Percentiles rank a stretch among this genome's conserved stretches.
These are phyloP conservation scores for Coffea humblotiana DNA, from an alignment of 305 asterid species.

Conservation along the genomic window DNA sequence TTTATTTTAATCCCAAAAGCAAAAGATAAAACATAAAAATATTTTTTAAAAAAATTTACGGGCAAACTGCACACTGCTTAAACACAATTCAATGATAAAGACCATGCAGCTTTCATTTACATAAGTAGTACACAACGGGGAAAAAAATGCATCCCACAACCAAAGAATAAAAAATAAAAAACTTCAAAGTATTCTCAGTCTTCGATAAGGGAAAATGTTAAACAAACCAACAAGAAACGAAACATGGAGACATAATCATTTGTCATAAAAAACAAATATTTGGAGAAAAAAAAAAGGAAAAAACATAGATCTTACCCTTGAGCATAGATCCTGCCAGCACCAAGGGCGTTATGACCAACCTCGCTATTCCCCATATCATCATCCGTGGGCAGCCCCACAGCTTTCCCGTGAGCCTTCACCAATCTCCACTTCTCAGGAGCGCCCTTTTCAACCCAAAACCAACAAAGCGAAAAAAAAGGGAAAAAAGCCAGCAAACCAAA, in stretches of 20 bases:
- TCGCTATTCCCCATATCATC: constrained; percentile 99
- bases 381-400: constrained; percentile 92
- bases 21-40: too few species aligned
- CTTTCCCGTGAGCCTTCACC: constrained; percentile 87
- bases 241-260: too few species aligned
- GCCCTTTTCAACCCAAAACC: constrained; percentile 51
- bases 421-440: constrained; percentile 93
- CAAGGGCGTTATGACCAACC: constrained; percentile 98
- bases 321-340: constrained; percentile 93
- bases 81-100: background rate
- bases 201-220: too few species aligned
- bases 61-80: background rate
- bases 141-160: background rate
- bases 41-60: too few species aligned
- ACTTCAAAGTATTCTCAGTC: too few species aligned
- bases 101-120: too few species aligned
- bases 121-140: too few species aligned
- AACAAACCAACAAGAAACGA: too few species aligned
- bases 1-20: too few species aligned
- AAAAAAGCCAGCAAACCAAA: background rate
- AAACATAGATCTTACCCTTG: constrained; percentile 59
- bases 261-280: background rate
- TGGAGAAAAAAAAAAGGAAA: background rate
- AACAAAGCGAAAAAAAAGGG: background rate
- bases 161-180: background rate